Base-by-base conservation (phyloP, 352 stramenopile species). In the Aphanomyces stellatus region DNA sequence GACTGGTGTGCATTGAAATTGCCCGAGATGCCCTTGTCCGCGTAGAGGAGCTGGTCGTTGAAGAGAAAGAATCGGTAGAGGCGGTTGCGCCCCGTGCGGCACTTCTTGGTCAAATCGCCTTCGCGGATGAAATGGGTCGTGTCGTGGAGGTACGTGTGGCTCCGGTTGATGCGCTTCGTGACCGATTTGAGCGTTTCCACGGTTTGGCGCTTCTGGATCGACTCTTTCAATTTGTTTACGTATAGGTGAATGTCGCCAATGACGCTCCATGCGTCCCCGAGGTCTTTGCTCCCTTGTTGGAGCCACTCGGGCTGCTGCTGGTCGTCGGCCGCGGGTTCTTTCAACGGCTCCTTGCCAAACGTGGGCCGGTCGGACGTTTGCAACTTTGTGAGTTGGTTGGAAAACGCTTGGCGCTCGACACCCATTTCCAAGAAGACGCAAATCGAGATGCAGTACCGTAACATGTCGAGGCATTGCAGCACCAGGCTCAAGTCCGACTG, bases 81-180 rank as follows among this genome's bases (percentile, higher is more conserved):
- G 34, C 89, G 81, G 67, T 90, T 92, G 19, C 91, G 80, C 25
- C 85, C 86, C 11, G 82, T 97, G 27, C 95, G 81, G 51, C 91
- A 97, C 43, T 90, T 90, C 77, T 99, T 99, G 24, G 88, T 86
- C 43, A 99, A 67, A 62, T 98, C 86, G 13, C 95, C 96, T 76
- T 98, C 92, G 55, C 84, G 81, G 11, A 99, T 81, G 75, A 99
- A 99, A 11, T 86, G 86, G n/a, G 93, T 88, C 28, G 93, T 87
- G 72, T 98, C 93, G 64, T 98, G 96, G 30, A 99, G 74, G 56
- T 98, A 87, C 65, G 88, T 90, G 41, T 90, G 74, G 51, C 88
- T 91, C 35, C 95, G 93, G 42, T 96, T 86, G 72, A 99, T 97
- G 2, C 89, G 77, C 69, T 87, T 88, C 43, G 94, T 80, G 35